phyloP scores from a whole-genome alignment of 139 green algal genomes.

The Dunaliella primolecta region DNA sequence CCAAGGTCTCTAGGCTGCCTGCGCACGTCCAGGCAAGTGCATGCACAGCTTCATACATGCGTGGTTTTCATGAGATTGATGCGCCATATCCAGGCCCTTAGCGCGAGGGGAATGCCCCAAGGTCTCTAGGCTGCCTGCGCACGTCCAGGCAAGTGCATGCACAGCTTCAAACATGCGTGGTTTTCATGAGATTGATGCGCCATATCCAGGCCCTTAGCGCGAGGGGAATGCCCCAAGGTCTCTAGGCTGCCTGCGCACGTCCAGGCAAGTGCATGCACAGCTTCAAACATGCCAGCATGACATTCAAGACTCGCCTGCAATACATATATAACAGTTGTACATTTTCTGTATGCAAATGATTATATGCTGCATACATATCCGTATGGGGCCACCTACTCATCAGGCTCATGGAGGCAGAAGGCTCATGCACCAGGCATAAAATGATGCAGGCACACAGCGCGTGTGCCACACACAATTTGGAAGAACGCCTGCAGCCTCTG shows the following conservation, averaged over 20 bases:
- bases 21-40: neutral
- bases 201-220: neutral
- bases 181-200: neutral
- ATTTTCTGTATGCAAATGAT: too few species aligned
- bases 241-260: constrained; percentile 40
- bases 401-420: too few species aligned
- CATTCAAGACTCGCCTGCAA: too few species aligned
- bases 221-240: constrained; percentile 29
- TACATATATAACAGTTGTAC: too few species aligned
- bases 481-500: too few species aligned
- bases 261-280: neutral
- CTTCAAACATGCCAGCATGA: neutral
- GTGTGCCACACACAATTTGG: too few species aligned
- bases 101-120: constrained; percentile 15
- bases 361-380: too few species aligned
- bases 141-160: neutral
- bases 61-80: neutral
- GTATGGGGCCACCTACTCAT: too few species aligned
- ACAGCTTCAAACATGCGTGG: neutral
- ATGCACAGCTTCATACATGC: too few species aligned
- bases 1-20: constrained; percentile 53
- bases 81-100: neutral
- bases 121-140: constrained; percentile 47
- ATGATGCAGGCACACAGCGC: too few species aligned
- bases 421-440: too few species aligned